Base-by-base conservation (phyloP, 164 flowering plant genomes). In the Akebia trifoliata region DNA sequence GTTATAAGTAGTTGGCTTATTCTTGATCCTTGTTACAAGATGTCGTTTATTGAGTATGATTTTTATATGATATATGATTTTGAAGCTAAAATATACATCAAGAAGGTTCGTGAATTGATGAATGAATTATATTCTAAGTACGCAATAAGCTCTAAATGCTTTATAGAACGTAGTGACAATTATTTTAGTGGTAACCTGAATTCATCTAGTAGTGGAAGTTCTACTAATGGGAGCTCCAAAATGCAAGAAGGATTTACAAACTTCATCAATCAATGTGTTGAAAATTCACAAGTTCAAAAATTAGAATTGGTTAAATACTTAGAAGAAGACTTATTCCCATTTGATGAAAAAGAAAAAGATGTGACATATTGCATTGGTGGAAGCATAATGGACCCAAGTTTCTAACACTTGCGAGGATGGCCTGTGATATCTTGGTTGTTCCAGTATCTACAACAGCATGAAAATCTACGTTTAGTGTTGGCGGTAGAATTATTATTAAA, bases 1-100 rank as follows among this genome's bases (percentile, higher is more conserved):
- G 26, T 10, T 12, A 48, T 48, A 34, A 28, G 31, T 20, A 24
- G 14, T 12, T 17, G 21, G 1, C 15, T 48, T 31, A 26, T 48
- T 28, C 28, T 48, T 11, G 52, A 48, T 48, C 52, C 52, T 14
- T 20, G 52, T 4, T 48, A 48, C 12, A 26, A 48, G 52, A 5
- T n/a, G 6, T 6, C n/a, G 4, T 6, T 48, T 15, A n/a, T 28
- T 20, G 29, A 28, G 3, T 48, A 20, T 48, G 52, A n/a, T 26
- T 48, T 26, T 15, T 14, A 15, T 28, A 8, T 4, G 31, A 11
- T 48, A 4, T 28, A 48, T 26, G 52, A 32, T 7, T 8, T 7
- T 14, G 28, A 46, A 14, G 25, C 32, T 14, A 10, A 48, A 26
- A 48, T 3, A 4, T 48, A 28, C 31, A 15, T 48, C 34, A 26